Base-by-base conservation (phyloP, 345 rosid genomes). In the Eucalyptus sp. region DNA sequence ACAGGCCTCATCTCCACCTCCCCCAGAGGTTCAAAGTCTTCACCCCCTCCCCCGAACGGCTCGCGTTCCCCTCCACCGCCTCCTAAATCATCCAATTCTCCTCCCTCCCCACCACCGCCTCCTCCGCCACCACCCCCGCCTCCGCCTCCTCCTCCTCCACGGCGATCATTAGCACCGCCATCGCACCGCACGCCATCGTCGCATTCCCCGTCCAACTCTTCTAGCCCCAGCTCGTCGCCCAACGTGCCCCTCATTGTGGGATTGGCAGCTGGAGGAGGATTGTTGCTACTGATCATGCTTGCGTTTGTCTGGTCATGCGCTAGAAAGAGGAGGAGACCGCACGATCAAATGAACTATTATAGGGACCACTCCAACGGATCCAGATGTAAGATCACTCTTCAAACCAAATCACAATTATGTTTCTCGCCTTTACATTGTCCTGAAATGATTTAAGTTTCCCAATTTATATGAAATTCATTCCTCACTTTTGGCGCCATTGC, bases 301-400 rank as follows among this genome's bases (percentile, higher is more conserved):
- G 87, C 90, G 86, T 88, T 89, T 60, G 83, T 93, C 46, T 91
- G 93, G 37, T 89, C 94, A 68, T 89, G 93, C 88, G 91, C 92
- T 58, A 94, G 92, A 81, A 96, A 93, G 92, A 95, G 88, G 93
- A 94, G 90, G 88, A 92, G 89, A 89, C 81, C 88, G 79, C 90
- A 90, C 66, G 92, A 91, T 86, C 91, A 90, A 16, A 90, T 91
- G 91, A 90, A 90, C 33, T 92, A 92, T 86, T 92, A 92, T 91
- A 87, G 88, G 10, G 92, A 90, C 90, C 90, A 83, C 17, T 83
- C 90, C 85, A 84, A 46, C 4, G 60, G 81, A 62, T 90, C 90
- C 86, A 90, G 43, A 64, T 37, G 89, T 88, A 84, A 64, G 68
- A 24, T 33, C 31, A 44, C 49, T 56, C 50, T 83, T 29, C 44